phyloP scores from a whole-genome alignment of 257 asterid genomes.

The Linderniella brevidens region DNA sequence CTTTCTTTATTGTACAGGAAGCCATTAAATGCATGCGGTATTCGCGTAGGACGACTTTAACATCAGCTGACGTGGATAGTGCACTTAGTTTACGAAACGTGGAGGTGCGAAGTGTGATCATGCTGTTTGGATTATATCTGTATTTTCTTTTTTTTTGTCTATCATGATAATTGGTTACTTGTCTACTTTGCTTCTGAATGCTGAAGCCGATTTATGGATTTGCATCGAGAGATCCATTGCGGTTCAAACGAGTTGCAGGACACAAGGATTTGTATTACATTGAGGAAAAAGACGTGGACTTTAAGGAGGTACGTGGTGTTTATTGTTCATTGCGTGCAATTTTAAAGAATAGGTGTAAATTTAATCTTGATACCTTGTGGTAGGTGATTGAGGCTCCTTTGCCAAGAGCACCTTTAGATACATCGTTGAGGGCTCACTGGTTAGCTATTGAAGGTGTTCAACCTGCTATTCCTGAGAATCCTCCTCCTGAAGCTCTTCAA shows the following conservation, averaged over 20 bases:
- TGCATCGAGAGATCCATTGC: conserved; percentile 74
- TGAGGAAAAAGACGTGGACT: conserved; percentile 84
- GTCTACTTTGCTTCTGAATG: conserved; percentile 1
- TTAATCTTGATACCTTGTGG: conserved; percentile 9
- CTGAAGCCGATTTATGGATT: conserved; percentile 83
- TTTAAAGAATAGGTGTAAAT: conserved; percentile 5
- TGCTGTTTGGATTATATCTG: too few species aligned
- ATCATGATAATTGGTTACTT: conserved; percentile 11
- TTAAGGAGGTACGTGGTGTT: conserved; percentile 57
- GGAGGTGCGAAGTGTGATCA: conserved; percentile 28
- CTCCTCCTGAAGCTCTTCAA: conserved; percentile 72
- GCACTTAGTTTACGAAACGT: conserved; percentile 82
- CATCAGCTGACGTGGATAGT: conserved; percentile 81
- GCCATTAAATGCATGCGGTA: conserved; percentile 96
- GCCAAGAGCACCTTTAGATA: conserved; percentile 83
- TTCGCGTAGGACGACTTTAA: conserved; percentile 79
- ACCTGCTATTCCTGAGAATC: conserved; percentile 95
- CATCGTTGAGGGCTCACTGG: conserved; percentile 80
- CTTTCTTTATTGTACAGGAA: conserved; percentile 68
- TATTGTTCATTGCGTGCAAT: neutral
- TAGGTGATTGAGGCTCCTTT: conserved; percentile 96
- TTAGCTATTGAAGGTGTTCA: conserved; percentile 91
- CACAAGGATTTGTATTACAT: conserved; percentile 84
- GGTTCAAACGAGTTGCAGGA: conserved; percentile 85
- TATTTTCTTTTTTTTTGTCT: neutral